Conservation (phyloP, 2,329 filamentous ascomycete species). For the Cercospora zeae-maydis region DNA sequence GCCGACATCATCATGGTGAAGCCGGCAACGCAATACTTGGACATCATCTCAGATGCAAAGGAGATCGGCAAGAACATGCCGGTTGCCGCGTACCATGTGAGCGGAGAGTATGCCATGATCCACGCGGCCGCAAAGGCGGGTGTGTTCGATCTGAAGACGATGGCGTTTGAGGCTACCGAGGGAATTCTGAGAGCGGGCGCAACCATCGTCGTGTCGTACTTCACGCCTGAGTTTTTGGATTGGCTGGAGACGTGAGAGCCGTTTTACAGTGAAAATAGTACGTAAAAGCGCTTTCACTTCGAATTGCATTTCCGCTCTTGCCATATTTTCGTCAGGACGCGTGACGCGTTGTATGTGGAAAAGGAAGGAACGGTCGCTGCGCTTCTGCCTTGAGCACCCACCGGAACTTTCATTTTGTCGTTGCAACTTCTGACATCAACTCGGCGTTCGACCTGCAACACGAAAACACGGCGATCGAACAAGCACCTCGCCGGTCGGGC, state of each 20-base stretch:
- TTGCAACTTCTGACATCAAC: neutral
- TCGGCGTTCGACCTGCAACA: neutral
- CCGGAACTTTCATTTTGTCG: neutral
- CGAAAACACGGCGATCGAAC: slow-evolving; percentile 8
- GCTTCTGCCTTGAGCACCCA: neutral
- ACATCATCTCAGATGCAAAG: slow-evolving; percentile 97
- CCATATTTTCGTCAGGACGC: neutral
- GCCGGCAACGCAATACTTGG: slow-evolving; percentile 89
- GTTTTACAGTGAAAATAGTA: slow-evolving; percentile 6
- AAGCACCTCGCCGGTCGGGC: slow-evolving; percentile 18
- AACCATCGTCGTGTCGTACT: slow-evolving; percentile 90
- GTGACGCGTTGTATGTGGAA: neutral
- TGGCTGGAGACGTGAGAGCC: slow-evolving; percentile 49
- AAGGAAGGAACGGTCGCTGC: neutral
- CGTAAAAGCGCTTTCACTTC: neutral
- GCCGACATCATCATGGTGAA: slow-evolving; percentile 99
- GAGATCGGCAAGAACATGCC: slow-evolving; percentile 88
- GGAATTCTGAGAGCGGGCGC: slow-evolving; percentile 90
- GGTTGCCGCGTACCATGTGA: slow-evolving; percentile 93
- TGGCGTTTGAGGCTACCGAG: slow-evolving; percentile 93
- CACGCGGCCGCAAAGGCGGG: slow-evolving; percentile 91
- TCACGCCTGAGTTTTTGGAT: slow-evolving; percentile 73
- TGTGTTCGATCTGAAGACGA: slow-evolving; percentile 89
- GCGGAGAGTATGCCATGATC: slow-evolving; percentile 96
- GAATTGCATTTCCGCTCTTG: neutral